A percentile compares a stretch with the other conserved stretches of the same genome.
Evolutionary conservation across 1,284 basidiomycete genomes (phyloP).

Genomic region (Flammula alnicola): DNA sequence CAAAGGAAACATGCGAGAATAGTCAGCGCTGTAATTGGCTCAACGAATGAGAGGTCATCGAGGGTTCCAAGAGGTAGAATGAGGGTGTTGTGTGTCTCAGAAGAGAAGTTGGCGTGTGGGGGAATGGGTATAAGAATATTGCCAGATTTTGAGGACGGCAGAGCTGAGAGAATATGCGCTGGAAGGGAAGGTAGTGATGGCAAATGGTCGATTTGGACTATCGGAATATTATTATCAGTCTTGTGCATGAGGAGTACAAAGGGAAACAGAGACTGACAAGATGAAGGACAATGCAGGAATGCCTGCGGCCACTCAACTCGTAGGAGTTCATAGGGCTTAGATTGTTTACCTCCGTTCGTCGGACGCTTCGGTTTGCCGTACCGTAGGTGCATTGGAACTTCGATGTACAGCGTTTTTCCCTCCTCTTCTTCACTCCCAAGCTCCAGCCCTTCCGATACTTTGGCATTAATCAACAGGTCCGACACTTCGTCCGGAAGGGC

Average conservation of each 20-base stretch:
- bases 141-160: slow-evolving; percentile 15
- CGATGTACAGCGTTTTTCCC: slow-evolving; percentile 31
- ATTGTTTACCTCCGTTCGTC: slow-evolving; percentile 1
- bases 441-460: too few relatives aligned
- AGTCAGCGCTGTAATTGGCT: slow-evolving; percentile 44
- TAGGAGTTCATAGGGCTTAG: slow-evolving; percentile 26
- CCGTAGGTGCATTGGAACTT: slow-evolving; percentile 55
- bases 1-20: slow-evolving; percentile 44
- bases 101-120: slow-evolving; percentile 17
- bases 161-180: slow-evolving; percentile 18
- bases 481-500: slow-evolving; percentile 41
- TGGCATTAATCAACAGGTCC: slow-evolving; percentile 43
- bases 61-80: slow-evolving; percentile 44
- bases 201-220: slow-evolving; percentile 1
- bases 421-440: slow-evolving; percentile 4
- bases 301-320: slow-evolving; percentile 41
- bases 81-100: slow-evolving; percentile 24
- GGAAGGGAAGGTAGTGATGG: slow-evolving; percentile 15
- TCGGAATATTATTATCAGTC: not conserved
- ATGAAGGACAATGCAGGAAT: slow-evolving; percentile 42
- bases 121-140: slow-evolving; percentile 29
- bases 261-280: slow-evolving; percentile 24
- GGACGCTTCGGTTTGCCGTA: slow-evolving; percentile 42
- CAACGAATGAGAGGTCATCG: slow-evolving; percentile 43
- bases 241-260: not conserved